Percentiles rank a stretch among this genome's conserved stretches.
phyloP scores from a whole-genome alignment of 768 basidiomycete species.

The Termitomyces sp. region DNA sequence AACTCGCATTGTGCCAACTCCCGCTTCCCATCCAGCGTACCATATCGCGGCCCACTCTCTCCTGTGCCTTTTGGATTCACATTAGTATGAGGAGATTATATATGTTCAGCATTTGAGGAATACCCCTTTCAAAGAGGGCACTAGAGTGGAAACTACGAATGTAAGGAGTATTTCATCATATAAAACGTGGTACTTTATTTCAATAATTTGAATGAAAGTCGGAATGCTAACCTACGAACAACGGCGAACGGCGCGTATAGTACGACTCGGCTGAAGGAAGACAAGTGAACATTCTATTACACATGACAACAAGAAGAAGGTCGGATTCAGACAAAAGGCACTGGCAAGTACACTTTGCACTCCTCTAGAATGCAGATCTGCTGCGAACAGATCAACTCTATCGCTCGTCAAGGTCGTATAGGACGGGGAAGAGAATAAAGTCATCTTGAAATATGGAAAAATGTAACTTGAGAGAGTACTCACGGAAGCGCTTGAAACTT shows the following conservation, averaged over 20 bases:
- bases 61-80: conserved; percentile 67
- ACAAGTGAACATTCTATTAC: not conserved
- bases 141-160: conserved; percentile 90
- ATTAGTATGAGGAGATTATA: conserved; percentile 62
- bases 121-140: conserved; percentile 57
- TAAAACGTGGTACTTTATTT: not conserved
- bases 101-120: conserved; percentile 71
- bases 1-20: conserved; percentile 72
- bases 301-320: conserved; percentile 6
- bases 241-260: not conserved
- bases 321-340: conserved; percentile 71
- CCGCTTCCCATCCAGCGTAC: conserved; percentile 75
- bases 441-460: conserved; percentile 37
- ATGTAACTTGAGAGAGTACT: conserved; percentile 1
- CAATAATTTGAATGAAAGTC: not conserved
- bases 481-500: not conserved
- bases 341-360: conserved; percentile 82
- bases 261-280: not conserved
- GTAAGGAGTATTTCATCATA: conserved; percentile 60
- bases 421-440: conserved; percentile 88
- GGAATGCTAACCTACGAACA: conserved; percentile 1
- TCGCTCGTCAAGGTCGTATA: conserved; percentile 87
- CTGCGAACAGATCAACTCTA: conserved; percentile 76
- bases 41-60: conserved; percentile 63
- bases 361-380: conserved; percentile 55